These are phyloP conservation scores for Arthrobotrys entomopaga DNA, from an alignment of 2,329 filamentous ascomycete genomes.

Conservation along the genomic window DNA sequence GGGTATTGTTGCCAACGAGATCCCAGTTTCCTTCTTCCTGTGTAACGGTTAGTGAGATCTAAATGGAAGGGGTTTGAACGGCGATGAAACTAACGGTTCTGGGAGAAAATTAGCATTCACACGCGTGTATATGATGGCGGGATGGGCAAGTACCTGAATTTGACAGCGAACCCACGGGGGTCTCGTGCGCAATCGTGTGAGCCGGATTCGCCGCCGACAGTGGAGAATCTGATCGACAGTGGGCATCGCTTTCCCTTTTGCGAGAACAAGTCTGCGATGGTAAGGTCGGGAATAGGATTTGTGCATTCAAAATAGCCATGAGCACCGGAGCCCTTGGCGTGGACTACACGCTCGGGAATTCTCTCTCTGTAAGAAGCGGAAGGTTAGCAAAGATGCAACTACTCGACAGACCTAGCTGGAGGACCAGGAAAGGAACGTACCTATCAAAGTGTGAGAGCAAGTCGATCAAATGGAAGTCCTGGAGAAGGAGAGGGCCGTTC, in stretches of 20 bases:
- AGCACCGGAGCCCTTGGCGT: constrained; percentile 62
- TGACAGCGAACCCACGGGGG: constrained; percentile 76
- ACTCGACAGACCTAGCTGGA: background rate
- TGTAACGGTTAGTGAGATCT: constrained; percentile 12
- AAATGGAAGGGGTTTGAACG: background rate
- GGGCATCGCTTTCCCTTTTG: constrained; percentile 76
- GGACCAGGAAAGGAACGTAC: background rate
- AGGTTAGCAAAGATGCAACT: constrained; percentile 3
- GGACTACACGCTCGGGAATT: constrained; percentile 65
- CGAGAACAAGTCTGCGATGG: constrained; percentile 67
- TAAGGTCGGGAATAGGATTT: constrained; percentile 67
- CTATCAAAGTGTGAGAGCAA: constrained; percentile 69
- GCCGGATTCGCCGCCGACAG: constrained; percentile 78
- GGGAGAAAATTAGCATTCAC: background rate
- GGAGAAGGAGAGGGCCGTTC: constrained; percentile 70
- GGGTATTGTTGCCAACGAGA: constrained; percentile 77
- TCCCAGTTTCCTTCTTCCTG: constrained; percentile 77
- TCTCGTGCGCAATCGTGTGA: constrained; percentile 78
- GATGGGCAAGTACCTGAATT: constrained; percentile 65
- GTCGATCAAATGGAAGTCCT: constrained; percentile 74
- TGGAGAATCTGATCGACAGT: constrained; percentile 76
- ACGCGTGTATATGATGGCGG: background rate
- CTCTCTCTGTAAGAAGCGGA: constrained; percentile 60
- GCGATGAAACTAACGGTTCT: constrained; percentile 46
- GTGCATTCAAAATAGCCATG: constrained; percentile 66